Evolutionary conservation across 352 stramenopile species (phyloP), one percentile per base, ranked within the genome.

Genomic region (Globisporangium perplexum): DNA sequence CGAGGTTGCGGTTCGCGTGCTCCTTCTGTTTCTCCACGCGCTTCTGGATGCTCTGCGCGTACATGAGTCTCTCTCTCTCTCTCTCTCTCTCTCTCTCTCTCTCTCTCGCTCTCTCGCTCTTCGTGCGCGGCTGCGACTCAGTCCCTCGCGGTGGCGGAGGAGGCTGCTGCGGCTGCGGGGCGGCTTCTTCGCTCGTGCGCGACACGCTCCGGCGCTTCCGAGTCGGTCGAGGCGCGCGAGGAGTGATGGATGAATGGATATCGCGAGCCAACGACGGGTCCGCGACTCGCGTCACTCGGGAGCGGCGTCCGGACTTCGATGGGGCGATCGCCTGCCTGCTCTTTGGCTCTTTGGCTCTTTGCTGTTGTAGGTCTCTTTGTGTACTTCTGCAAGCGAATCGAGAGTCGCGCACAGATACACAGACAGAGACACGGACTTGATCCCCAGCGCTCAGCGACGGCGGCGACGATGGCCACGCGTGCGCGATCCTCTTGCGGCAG

Each of bases 11-110:
- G 57, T 83, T 77, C 52, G 78, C 60, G 41, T 82, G 61, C 59
- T 81, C 62, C 60, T 82, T 83, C 45, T 87, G 73, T 33, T 71
- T 69, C 12, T 75, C 67, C 30, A 75, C 73, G 38, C 71, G 74
- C 66, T 82, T 85, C 56, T 83, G 73, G 51, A 74, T 46, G 12
- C 7, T 47, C 55, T 61, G 55, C 39, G 55, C 31, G 47, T 56
- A 61, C 55, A 61, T 61, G 33, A 24, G 46, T 31, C 20, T 42
- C n/a, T 23, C 38, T 18, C 11, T 46, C 23, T 5, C 18, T 17
- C 0, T 30, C 31, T 20, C 18, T 31, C n/a, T 52, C 7, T 50
- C n/a, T 33, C 6, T 44, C 28, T 30, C 26, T 30, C 26, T 30
- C 26, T 2, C 26, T 30, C 3, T 5, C 3, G 26, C 26, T 30